Evolutionary conservation across 2,329 filamentous ascomycete species (phyloP).

Genomic region (Seiridium unicorne): DNA sequence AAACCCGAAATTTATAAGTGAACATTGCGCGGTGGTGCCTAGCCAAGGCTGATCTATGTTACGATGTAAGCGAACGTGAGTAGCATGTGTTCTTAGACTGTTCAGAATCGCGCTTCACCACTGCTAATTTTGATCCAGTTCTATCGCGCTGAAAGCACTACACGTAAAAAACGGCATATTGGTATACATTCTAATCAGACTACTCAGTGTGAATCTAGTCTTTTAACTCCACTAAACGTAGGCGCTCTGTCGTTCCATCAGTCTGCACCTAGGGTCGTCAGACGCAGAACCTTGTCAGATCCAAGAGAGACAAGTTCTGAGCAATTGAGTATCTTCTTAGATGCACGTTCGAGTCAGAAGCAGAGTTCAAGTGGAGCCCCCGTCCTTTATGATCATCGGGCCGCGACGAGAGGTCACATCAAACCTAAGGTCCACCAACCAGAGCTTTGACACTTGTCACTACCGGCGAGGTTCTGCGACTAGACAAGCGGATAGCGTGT

Average conservation of each 20-base stretch:
- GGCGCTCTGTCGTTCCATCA: neutral
- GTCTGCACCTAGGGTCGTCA: neutral
- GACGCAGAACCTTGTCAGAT: neutral
- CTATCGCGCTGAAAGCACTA: neutral
- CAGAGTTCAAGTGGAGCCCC: no score
- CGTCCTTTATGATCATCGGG: neutral
- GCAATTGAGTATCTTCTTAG: neutral
- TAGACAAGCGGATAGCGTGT: neutral
- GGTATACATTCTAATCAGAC: no score
- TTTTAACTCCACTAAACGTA: neutral
- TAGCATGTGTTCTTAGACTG: no score
- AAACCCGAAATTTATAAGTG: no score
- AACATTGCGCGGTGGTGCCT: no score
- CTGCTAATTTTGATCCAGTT: neutral
- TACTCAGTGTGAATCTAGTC: no score
- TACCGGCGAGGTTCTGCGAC: neutral
- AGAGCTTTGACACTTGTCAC: conserved; percentile 5
- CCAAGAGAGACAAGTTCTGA: neutral
- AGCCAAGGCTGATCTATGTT: no score
- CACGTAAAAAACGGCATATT: neutral
- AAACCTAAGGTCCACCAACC: neutral
- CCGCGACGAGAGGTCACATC: conserved; percentile 4
- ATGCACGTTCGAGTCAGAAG: no score
- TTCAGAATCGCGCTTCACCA: no score
- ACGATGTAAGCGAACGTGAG: no score